Base-by-base conservation (phyloP, 352 stramenopile species). In the Thraustochytrium striatum region DNA sequence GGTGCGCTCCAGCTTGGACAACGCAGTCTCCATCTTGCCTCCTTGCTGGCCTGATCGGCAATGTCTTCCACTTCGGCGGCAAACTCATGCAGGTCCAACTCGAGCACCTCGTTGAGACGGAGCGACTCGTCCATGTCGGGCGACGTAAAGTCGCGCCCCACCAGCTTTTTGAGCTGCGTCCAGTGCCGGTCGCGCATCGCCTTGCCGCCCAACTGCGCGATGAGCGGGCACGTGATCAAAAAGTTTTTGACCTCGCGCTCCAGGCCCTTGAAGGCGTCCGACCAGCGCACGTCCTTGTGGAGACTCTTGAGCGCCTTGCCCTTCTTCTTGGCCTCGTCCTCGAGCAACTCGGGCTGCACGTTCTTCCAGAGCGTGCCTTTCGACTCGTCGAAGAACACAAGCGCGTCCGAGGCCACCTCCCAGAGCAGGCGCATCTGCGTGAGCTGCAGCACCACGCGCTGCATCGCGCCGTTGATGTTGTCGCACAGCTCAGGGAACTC, bases 221-320 rank as follows among this genome's bases (percentile, higher is more conserved):
- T 89, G 9, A 94, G 82, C 11, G 89, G 89, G 55, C 91, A 89
- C 2, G 89, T 92, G 57, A 88, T 84, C 21, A 93, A 59, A 81
- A 94, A 93, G 83, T 94, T 88, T 72, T 92, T 91, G 72, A 88
- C 87, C 11, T 88, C 69, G 79, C 88, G 90, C 62, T 90, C 86
- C n/a, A 90, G 83, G 16, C 89, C 88, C 61, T 90, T 91, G 83
- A 96, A 98, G 32, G 91, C 89, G 72, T 94, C 89, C 70, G 86
- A 96, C 91, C 92, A 97, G 55, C 95, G 88, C 69, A 95, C 92
- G n/a, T 92, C 88, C 79, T 96, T 96, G 7, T 95, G 89, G 0
- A 96, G 90, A 44, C 88, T 89, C 85, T 96, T 96, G 1, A 98
- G 89, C 57, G 94, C 89, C 81, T 98, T 98, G 2, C 97, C 82